These are phyloP conservation scores for Castanea mollissima DNA, from an alignment of 306 rosid genomes.

Conservation along the genomic window DNA sequence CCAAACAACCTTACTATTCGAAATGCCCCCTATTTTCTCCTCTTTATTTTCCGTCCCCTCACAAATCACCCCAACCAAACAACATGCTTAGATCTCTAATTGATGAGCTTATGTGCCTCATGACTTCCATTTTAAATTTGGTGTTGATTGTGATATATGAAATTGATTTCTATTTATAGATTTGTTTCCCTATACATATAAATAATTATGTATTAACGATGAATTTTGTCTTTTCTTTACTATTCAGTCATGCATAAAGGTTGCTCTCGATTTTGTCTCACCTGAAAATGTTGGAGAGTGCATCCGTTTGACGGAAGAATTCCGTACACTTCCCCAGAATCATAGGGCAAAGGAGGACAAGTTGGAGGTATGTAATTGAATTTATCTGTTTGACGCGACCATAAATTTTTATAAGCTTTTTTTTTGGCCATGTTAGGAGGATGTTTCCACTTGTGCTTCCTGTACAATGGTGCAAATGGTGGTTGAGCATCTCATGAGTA, in stretches of 20 bases:
- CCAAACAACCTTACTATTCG: too few relatives aligned
- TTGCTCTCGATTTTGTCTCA: slow-evolving; percentile 47
- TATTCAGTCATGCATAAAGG: slow-evolving; percentile 44
- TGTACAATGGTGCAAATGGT: not conserved
- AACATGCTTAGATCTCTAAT: too few relatives aligned
- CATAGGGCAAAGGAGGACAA: slow-evolving; percentile 73
- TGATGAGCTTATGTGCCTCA: too few relatives aligned
- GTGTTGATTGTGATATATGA: not conserved
- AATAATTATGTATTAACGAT: not conserved
- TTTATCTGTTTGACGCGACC: not conserved
- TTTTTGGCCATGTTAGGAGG: not conserved
- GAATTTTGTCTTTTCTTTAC: too few relatives aligned
- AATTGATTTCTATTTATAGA: not conserved
- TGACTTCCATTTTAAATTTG: too few relatives aligned
- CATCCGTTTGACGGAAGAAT: slow-evolving; percentile 25
- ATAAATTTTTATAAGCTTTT: too few relatives aligned
- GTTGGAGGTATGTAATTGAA: slow-evolving; percentile 41
- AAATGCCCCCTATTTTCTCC: too few relatives aligned
- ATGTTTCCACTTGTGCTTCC: not conserved
- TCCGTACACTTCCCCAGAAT: slow-evolving; percentile 42
- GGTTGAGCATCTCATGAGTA: not conserved
- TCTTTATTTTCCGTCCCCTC: too few relatives aligned
- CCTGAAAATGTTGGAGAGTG: slow-evolving; percentile 45
- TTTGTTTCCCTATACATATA: not conserved
- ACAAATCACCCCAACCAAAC: too few relatives aligned